phyloP scores from a whole-genome alignment of 1,284 basidiomycete species.

The Ceratorhiza oryzae-sativae region DNA sequence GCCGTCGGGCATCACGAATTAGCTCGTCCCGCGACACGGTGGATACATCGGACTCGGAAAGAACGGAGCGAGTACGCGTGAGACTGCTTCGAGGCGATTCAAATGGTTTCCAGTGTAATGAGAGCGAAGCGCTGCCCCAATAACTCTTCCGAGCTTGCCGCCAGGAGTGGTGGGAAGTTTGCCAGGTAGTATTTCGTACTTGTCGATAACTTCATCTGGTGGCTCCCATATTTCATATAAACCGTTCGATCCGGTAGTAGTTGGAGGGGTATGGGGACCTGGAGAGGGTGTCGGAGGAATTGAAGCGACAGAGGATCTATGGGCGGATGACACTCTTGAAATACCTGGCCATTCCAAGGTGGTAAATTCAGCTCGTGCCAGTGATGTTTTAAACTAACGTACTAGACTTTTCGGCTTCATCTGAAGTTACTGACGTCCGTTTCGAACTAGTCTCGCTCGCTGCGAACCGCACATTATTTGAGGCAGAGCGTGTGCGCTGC shows the following conservation, averaged over 20 bases:
- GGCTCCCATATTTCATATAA: conserved; percentile 35
- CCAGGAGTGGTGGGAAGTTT: background rate
- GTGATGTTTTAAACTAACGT: background rate
- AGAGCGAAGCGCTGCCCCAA: conserved; percentile 9
- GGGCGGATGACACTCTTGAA: conserved; percentile 15
- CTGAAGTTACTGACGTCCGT: conserved; percentile 16
- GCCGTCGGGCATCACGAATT: background rate
- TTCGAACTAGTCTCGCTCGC: conserved; percentile 12
- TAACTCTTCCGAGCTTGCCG: background rate
- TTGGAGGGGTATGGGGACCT: background rate
- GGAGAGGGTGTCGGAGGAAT: background rate
- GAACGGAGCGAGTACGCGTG: conserved; percentile 17
- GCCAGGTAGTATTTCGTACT: background rate
- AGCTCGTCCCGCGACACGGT: conserved; percentile 15
- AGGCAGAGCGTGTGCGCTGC: conserved; percentile 7
- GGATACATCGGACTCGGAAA: conserved; percentile 14
- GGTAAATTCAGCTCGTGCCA: background rate
- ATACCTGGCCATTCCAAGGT: background rate
- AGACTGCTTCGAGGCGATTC: conserved; percentile 15
- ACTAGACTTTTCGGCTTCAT: conserved; percentile 4
- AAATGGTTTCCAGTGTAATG: conserved; percentile 6
- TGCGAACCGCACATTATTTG: conserved; percentile 35
- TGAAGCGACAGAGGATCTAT: conserved; percentile 12
- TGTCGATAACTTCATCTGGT: conserved; percentile 14
- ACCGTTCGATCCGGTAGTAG: background rate